Conservation (phyloP, 768 basidiomycete genomes). For the Kwoniella dendrophila region DNA sequence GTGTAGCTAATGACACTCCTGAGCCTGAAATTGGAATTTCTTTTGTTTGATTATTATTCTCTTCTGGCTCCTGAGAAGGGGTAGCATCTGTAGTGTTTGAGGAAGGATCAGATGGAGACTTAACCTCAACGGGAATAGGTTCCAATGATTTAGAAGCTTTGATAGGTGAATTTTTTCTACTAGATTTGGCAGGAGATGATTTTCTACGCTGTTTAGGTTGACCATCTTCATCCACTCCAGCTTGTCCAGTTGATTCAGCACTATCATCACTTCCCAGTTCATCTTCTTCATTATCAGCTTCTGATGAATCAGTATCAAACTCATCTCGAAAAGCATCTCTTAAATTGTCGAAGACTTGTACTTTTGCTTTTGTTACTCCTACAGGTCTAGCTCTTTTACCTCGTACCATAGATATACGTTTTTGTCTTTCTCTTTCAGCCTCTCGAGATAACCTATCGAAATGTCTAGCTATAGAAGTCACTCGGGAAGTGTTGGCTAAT, state of each 20-base stretch:
- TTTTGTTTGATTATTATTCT: not conserved
- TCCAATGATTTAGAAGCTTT: slow-evolving; percentile 27
- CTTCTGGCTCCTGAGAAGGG: no score
- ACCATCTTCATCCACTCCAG: slow-evolving; percentile 9
- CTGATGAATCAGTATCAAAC: slow-evolving; percentile 61
- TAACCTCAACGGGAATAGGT: slow-evolving; percentile 22
- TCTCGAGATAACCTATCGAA: slow-evolving; percentile 74
- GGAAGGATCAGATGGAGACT: no score
- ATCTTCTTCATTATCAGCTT: slow-evolving; percentile 71
- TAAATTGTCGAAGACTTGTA: slow-evolving; percentile 83
- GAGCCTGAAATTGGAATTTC: slow-evolving; percentile 37
- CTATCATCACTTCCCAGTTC: slow-evolving; percentile 57
- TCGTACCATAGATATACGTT: slow-evolving; percentile 79
- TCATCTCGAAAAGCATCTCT: slow-evolving; percentile 86
- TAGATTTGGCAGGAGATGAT: slow-evolving; percentile 21
- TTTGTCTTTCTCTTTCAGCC: slow-evolving; percentile 63
- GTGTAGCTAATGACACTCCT: slow-evolving; percentile 22
- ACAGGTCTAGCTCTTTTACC: slow-evolving; percentile 87
- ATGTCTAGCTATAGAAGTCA: slow-evolving; percentile 84
- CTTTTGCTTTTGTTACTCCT: slow-evolving; percentile 80
- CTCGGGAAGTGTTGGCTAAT: slow-evolving; percentile 61
- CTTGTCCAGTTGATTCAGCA: slow-evolving; percentile 35
- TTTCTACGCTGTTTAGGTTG: slow-evolving; percentile 11
- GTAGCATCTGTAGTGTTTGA: not conserved
- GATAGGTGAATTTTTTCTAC: slow-evolving; percentile 20